Base-by-base conservation (phyloP, 257 asterid genomes). In the Nicotiana otophora region DNA sequence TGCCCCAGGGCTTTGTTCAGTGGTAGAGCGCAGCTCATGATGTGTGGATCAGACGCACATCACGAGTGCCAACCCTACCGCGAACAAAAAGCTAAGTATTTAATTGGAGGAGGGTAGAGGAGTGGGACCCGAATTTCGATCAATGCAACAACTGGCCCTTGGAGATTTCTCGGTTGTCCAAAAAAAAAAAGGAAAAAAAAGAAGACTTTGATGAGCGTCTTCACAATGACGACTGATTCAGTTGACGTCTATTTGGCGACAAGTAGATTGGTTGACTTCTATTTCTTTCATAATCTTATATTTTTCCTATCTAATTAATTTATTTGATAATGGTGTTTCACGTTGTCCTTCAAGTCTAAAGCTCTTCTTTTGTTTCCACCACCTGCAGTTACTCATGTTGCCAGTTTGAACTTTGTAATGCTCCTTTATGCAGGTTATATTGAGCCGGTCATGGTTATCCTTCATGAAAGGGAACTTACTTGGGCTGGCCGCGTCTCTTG, bases 401-500 rank as follows among this genome's bases (percentile, higher is more conserved):
- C 63, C 7, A n/a, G 77, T 83, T 80, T 54, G 83, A 54, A 26
- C 55, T 19, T 77, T 84, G 83, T 72, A 67, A 65, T 28, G 33
- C 42, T 55, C 68, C 84, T 9, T 82, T 85, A 69, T 83, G 69
- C 90, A 96, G 99, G 99, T 86, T 96, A 96, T 85, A 96, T 94
- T 86, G 99, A 96, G 88, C 98, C 99, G 83, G 98, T 96, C 82
- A 89, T 93, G 91, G 99, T 94, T 80, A 94, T 96, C 88, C 96
- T 96, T 84, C 98, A 96, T 69, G 98, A 96, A 82, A 87, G 83
- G 77, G 99, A 96, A 90, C 98, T 90, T 88, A 96, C 99, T 51
- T 96, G 99, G 99, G 97, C 99, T 64, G 99, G 99, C 77, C 92
- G 97, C 65, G 94, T 92, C 81, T 90, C 97, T 72, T 96, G 93